Evolutionary conservation across 129 eudicot species (phyloP), one percentile per base, ranked within the genome.

Genomic region (Pseudognaphalium luteoalbum): DNA sequence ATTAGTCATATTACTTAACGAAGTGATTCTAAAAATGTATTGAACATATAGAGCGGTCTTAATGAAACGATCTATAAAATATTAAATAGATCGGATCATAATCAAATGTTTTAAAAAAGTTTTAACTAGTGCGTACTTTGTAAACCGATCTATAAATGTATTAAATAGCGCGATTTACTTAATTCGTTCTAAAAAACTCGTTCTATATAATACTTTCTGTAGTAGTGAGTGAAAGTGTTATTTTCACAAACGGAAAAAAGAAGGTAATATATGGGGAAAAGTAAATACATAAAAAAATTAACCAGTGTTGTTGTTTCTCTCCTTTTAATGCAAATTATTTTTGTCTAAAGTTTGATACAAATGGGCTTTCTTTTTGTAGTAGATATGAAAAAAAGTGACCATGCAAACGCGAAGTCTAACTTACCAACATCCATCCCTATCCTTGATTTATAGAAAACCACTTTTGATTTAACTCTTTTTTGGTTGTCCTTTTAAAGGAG

Each of bases 371-470:
- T 74, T 83, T 78, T 70, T 17, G 22, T 76, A 71, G 63, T 62
- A 78, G 65, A 72, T 47, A 68, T 76, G 75, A 82, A 74, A 44
- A 44, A 79, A 44, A 79, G 62, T 71, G 82, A 70, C 77, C 91
- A 86, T 85, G 92, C 91, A 90, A 85, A 76, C 80, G 88, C 92
- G 81, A 85, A 76, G 87, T 87, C 87, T 81, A 82, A 39, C 67
- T 64, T 15, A 44, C 52, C 52, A 17, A 42, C 63, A 80, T 74
- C 75, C 74, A 81, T 71, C 87, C 70, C 71, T 29, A 79, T 52
- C 21, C 70, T 83, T 78, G 79, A 74, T 68, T 74, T 75, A 81
- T 75, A 72, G 52, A 70, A 80, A 83, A 77, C 62, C 14, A 63
- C 83, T 76, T 82, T 78, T 79, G 73, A 71, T 30, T 74, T 50